Evolutionary conservation across 225 moss, liverwort and hornwort genomes (phyloP).

Genomic region (Pleurozium schreberi): DNA sequence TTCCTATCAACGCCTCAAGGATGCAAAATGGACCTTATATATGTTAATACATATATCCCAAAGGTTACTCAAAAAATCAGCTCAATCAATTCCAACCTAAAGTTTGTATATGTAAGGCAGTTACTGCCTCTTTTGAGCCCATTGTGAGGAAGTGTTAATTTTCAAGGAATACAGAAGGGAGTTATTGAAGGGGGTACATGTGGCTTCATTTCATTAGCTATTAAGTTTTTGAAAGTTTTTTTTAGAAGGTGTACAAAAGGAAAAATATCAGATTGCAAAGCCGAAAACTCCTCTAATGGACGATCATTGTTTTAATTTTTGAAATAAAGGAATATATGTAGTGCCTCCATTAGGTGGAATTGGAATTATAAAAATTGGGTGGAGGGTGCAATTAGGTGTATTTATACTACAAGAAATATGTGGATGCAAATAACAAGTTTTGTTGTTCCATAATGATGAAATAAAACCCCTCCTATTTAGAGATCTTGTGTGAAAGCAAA

Average conservation of each 20-base stretch:
- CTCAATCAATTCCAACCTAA: not conserved
- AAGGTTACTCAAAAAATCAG: not conserved
- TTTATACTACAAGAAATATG: not conserved
- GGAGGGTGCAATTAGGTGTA: not conserved
- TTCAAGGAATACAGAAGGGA: too few species aligned
- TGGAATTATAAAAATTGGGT: not conserved
- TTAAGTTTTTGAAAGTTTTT: too few species aligned
- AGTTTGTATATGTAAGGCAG: too few species aligned
- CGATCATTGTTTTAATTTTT: not conserved
- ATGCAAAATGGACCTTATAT: not conserved
- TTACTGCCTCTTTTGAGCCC: too few species aligned
- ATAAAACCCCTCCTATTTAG: too few species aligned
- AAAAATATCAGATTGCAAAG: too few species aligned
- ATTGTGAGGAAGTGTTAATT: too few species aligned
- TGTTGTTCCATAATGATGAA: not conserved
- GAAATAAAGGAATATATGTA: not conserved
- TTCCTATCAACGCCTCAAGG: fast-evolving
- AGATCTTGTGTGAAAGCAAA: not conserved
- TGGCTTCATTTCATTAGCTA: too few species aligned
- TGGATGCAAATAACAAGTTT: not conserved
- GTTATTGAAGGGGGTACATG: too few species aligned
- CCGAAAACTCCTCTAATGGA: too few species aligned
- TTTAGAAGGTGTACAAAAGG: too few species aligned
- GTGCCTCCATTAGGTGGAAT: not conserved
- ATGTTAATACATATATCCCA: not conserved